Evolutionary conservation across 345 rosid genomes (phyloP).

Genomic region (Euphorbia peplus): DNA sequence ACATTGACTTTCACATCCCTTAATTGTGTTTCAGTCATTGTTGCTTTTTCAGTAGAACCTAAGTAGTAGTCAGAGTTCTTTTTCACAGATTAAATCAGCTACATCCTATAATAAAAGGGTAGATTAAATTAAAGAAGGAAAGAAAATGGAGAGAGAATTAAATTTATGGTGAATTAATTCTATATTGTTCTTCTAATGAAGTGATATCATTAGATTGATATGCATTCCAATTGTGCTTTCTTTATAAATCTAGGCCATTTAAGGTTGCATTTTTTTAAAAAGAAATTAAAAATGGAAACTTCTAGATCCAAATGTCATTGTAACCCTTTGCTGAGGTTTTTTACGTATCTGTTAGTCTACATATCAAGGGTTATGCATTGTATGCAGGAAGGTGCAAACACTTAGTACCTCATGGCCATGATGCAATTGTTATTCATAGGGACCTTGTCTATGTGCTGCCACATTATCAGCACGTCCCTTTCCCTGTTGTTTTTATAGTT

Average conservation of each 20-base stretch:
- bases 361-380: background rate
- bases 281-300: background rate
- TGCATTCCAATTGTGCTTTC: background rate
- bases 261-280: background rate
- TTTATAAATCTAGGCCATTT: background rate
- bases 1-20: background rate
- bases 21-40: background rate
- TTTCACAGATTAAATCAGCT: background rate
- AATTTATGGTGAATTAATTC: background rate
- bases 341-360: background rate
- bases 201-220: background rate
- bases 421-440: background rate
- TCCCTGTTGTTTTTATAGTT: too few species aligned
- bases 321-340: background rate
- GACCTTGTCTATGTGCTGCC: background rate
- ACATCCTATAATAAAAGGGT: background rate
- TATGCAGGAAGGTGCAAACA: background rate
- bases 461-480: too few species aligned
- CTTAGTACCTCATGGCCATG: background rate
- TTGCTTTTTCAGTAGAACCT: background rate
- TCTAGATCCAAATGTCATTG: background rate
- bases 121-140: background rate
- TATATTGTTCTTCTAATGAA: background rate
- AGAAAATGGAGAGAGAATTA: background rate
- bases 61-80: background rate